Evolutionary conservation across 805 yeast genomes (phyloP).

Genomic region (Danielozyma ontarioensis): DNA sequence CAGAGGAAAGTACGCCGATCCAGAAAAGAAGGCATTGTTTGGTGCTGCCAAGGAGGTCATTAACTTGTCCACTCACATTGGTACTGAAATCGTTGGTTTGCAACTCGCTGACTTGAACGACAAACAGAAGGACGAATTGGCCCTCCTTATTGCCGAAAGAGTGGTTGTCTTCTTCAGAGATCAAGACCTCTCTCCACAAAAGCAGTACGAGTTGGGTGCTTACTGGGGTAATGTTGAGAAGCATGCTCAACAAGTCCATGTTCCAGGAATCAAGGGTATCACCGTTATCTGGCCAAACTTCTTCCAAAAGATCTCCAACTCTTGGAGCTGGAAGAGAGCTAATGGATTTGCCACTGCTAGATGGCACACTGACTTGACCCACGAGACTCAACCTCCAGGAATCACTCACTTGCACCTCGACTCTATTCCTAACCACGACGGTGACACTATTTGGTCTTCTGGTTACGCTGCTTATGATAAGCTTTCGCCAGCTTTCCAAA

Average conservation of each 20-base stretch:
- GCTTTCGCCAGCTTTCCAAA: conserved; percentile 1
- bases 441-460: conserved; percentile 1
- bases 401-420: conserved; percentile 14
- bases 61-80: conserved; percentile 25
- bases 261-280: conserved; percentile 9
- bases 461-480: conserved; percentile 1
- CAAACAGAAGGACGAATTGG: conserved; percentile 26
- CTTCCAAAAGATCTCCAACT: conserved; percentile 6
- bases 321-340: conserved; percentile 8
- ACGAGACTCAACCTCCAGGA: conserved; percentile 15
- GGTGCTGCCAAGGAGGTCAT: conserved; percentile 27
- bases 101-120: conserved; percentile 24
- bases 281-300: conserved; percentile 12
- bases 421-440: conserved; percentile 7
- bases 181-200: conserved; percentile 26
- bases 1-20: conserved; percentile 23
- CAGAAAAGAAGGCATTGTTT: conserved; percentile 25
- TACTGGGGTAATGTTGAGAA: conserved; percentile 27
- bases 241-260: conserved; percentile 12
- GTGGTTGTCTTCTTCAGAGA: conserved; percentile 26
- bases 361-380: conserved; percentile 15
- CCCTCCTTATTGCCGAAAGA: conserved; percentile 25
- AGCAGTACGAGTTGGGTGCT: conserved; percentile 25
- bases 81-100: conserved; percentile 27
- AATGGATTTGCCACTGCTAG: conserved; percentile 7